Evolutionary conservation across 768 basidiomycete genomes (phyloP).

Genomic region (Clitopilus hobsonii): DNA sequence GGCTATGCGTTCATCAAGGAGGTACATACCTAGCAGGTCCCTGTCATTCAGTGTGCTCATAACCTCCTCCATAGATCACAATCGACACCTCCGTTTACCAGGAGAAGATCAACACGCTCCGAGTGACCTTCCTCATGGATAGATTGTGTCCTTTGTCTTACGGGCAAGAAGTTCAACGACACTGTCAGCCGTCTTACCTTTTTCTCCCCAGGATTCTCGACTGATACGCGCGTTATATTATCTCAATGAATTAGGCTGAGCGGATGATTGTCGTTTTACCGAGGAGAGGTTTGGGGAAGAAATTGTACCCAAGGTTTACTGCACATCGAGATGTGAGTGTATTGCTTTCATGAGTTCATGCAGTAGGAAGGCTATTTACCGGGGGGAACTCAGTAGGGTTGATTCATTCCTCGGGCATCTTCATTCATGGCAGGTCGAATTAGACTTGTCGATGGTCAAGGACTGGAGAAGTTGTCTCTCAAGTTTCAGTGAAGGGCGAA

Average conservation of each 20-base stretch:
- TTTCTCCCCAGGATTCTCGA: background rate
- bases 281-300: too few species aligned
- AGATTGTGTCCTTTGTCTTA: constrained; percentile 34
- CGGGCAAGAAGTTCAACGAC: constrained; percentile 39
- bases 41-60: background rate
- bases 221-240: constrained; percentile 21
- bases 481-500: too few species aligned
- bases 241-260: constrained; percentile 36
- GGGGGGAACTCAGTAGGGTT: too few species aligned
- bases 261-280: too few species aligned
- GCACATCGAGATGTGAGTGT: too few species aligned
- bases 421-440: too few species aligned
- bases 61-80: constrained; percentile 24
- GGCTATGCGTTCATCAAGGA: constrained; percentile 46
- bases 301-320: too few species aligned
- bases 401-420: too few species aligned
- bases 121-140: constrained; percentile 46
- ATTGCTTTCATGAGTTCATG: too few species aligned
- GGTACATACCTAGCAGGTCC: constrained; percentile 15
- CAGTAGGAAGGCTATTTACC: too few species aligned
- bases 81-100: constrained; percentile 43
- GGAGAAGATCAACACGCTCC: constrained; percentile 45
- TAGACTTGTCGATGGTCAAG: too few species aligned
- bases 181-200: constrained; percentile 22
- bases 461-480: too few species aligned